Base-by-base conservation (phyloP, 1,284 basidiomycete species). In the Fomitopsis palustris region DNA sequence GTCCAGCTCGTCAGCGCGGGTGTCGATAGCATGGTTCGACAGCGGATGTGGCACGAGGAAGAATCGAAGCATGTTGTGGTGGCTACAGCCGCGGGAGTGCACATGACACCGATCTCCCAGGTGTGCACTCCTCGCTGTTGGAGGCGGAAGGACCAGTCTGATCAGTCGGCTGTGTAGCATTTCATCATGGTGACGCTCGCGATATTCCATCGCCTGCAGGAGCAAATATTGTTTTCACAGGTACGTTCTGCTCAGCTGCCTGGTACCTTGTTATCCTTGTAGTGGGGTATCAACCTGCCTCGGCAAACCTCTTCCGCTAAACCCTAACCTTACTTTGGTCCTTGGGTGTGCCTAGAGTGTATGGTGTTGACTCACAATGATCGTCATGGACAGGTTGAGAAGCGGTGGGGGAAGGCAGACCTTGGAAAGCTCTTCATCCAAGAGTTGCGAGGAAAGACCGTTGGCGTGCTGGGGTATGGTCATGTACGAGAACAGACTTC, bases 101-200 rank as follows among this genome's bases (percentile, higher is more conserved):
- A 52, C 33, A 52, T 52, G 49, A 31, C 31, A 10, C 49, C 49
- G 19, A 52, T 52, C 31, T 52, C 49, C 19, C 49, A 52, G 49
- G 49, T 52, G 25, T n/a, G 49, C 29, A 4, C 16, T 4, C 16
- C 19, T 3, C 12, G 5, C 10, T 33, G 16, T 17, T 21, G 29
- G 2, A 8, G 19, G n/a, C 29, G 29, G 49, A 10, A 27, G 31
- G 4, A 7, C 17, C 25, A 19, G 4, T 8, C 8, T 29, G 17
- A 29, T 10, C 12, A 25, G 25, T 29, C 19, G 49, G 14, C 29
- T 12, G 17, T 5, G 49, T 35, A 52, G 49, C 31, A 52, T 23
- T 52, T 52, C 33, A 52, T 52, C 17, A 52, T 52, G 49, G 35
- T 31, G n/a, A 52, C 49, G 31, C 49, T 52, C 31, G 49, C 49